phyloP scores from a whole-genome alignment of 495 filamentous ascomycete species.

The Aspergillus haitiensis region DNA sequence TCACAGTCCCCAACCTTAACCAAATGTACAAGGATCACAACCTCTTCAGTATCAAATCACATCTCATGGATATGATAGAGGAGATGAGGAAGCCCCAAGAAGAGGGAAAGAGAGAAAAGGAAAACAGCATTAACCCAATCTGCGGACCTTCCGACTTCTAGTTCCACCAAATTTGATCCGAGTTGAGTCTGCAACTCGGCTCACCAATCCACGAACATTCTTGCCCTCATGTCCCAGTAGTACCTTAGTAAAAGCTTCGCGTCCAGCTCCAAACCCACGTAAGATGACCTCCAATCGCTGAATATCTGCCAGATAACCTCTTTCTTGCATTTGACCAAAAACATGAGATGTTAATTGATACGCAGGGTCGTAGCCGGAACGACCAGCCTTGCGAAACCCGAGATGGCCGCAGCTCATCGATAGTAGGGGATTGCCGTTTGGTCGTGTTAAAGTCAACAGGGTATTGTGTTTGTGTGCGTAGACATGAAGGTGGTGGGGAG shows the following conservation, averaged over 20 bases:
- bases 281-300: conserved; percentile 68
- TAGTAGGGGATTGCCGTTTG: conserved; percentile 73
- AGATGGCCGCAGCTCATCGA: conserved; percentile 78
- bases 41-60: background rate
- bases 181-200: conserved; percentile 76
- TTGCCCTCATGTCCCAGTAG: conserved; percentile 82
- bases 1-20: background rate
- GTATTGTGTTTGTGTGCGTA: conserved; percentile 88
- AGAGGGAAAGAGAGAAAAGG: background rate
- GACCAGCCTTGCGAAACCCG: conserved; percentile 76
- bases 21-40: background rate
- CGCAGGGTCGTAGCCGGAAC: conserved; percentile 86
- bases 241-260: conserved; percentile 87
- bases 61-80: background rate
- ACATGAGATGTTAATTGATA: conserved; percentile 83
- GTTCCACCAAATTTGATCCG: conserved; percentile 95
- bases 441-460: conserved; percentile 81
- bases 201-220: conserved; percentile 65
- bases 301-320: conserved; percentile 61
- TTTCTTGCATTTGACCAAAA: conserved; percentile 74
- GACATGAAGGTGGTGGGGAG: conserved; percentile 82
- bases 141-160: conserved; percentile 74
- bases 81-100: background rate
- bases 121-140: conserved; percentile 61
- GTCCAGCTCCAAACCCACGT: conserved; percentile 78